Percentiles rank a stretch among this genome's conserved stretches.
These are phyloP conservation scores for Saturnispora mendoncae DNA, from an alignment of 805 yeast genomes.

Conservation along the genomic window DNA sequence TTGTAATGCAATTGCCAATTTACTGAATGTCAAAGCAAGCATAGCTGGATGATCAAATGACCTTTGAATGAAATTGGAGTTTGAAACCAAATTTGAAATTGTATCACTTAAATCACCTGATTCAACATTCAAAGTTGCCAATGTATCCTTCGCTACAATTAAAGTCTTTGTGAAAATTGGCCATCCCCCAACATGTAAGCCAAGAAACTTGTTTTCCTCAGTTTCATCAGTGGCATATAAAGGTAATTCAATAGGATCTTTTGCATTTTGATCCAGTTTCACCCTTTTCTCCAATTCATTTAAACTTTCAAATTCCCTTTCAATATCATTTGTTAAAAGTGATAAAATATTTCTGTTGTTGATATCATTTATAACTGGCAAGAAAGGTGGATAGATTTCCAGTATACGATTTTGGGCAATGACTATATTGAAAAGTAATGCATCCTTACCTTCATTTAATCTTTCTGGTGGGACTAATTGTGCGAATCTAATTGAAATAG, in stretches of 20 bases:
- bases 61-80: slow-evolving; percentile 15
- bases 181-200: slow-evolving; percentile 23
- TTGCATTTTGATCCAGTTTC: slow-evolving; percentile 14
- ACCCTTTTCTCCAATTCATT: slow-evolving; percentile 9
- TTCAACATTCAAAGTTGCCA: slow-evolving; percentile 22
- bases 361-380: slow-evolving; percentile 17
- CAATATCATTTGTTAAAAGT: slow-evolving; percentile 12
- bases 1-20: slow-evolving; percentile 17
- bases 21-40: slow-evolving; percentile 15
- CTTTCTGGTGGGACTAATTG: slow-evolving; percentile 18
- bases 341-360: slow-evolving; percentile 14
- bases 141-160: slow-evolving; percentile 20
- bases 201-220: slow-evolving; percentile 18
- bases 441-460: slow-evolving; percentile 17
- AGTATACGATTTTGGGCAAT: slow-evolving; percentile 21
- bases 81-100: slow-evolving; percentile 14
- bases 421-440: slow-evolving; percentile 18
- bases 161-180: slow-evolving; percentile 21
- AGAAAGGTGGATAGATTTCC: slow-evolving; percentile 22
- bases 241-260: slow-evolving; percentile 17
- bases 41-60: slow-evolving; percentile 18
- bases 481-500: slow-evolving; percentile 20
- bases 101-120: slow-evolving; percentile 20
- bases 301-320: slow-evolving; percentile 8
- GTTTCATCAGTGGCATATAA: slow-evolving; percentile 18